Evolutionary conservation across 208 protist genomes (phyloP).

Genomic region (Acanthamoeba triangularis): DNA sequence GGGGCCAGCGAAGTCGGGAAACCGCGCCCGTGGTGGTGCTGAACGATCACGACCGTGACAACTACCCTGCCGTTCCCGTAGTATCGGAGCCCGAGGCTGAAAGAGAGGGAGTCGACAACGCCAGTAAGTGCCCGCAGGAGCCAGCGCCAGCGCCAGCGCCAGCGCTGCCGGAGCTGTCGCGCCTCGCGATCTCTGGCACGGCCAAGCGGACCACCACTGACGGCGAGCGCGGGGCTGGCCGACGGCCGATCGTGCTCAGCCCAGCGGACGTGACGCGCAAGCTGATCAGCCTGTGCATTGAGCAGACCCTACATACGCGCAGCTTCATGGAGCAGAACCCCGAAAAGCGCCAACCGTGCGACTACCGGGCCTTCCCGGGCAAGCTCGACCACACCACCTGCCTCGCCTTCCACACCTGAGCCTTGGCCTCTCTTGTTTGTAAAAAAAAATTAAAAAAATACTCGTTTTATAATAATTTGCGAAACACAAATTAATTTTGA

Average conservation of each 20-base stretch:
- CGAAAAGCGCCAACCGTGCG: slow-evolving; percentile 53
- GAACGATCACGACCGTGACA: not conserved
- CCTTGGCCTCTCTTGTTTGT: not conserved
- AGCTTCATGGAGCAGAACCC: slow-evolving; percentile 77
- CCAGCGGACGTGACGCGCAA: slow-evolving; percentile 24
- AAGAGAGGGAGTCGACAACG: no score
- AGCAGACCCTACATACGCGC: slow-evolving; percentile 38
- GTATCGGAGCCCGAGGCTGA: not conserved
- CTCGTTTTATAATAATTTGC: no score
- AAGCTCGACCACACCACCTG: slow-evolving; percentile 73
- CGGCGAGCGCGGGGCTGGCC: not conserved
- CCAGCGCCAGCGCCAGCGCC: not conserved
- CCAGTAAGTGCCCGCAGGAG: not conserved
- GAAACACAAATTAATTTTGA: no score
- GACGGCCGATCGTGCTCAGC: not conserved
- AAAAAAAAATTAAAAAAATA: not conserved
- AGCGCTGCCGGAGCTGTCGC: not conserved
- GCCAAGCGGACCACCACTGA: not conserved
- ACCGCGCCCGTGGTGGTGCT: not conserved
- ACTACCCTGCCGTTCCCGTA: no score
- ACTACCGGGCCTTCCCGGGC: slow-evolving; percentile 45
- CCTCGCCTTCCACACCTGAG: slow-evolving; percentile 9
- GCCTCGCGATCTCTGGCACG: not conserved
- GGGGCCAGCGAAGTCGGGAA: not conserved
- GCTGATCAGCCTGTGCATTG: slow-evolving; percentile 30